Evolutionary conservation across 2,329 filamentous ascomycete species (phyloP).

Genomic region (Pseudopithomyces maydicus): DNA sequence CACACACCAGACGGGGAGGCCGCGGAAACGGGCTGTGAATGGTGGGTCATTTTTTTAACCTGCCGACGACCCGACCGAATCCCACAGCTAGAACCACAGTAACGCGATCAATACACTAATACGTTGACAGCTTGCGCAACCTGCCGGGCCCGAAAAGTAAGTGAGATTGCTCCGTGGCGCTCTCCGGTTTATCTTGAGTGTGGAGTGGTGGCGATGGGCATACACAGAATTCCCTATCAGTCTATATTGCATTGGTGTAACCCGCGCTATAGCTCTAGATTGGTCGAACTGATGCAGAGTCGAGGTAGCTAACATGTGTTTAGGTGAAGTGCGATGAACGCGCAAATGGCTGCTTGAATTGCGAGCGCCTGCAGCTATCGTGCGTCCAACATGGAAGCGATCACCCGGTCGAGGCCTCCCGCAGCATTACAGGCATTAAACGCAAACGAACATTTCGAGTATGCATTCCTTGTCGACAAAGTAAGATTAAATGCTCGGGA

Average conservation of each 20-base stretch:
- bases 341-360: constrained; percentile 36
- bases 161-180: not conserved
- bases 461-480: constrained; percentile 36
- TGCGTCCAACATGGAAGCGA: constrained; percentile 31
- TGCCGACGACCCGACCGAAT: constrained; percentile 9
- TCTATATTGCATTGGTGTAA: too few species aligned
- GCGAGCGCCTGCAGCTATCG: constrained; percentile 32
- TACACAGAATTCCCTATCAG: too few species aligned
- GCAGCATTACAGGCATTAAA: constrained; percentile 34
- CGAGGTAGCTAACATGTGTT: not conserved
- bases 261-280: not conserved
- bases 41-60: constrained; percentile 15
- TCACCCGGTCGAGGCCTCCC: constrained; percentile 18
- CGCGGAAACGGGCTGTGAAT: constrained; percentile 32
- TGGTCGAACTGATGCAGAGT: not conserved
- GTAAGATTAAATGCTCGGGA: constrained; percentile 40
- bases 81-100: not conserved
- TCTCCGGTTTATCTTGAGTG: too few species aligned
- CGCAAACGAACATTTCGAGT: constrained; percentile 38
- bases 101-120: constrained; percentile 9
- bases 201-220: not conserved
- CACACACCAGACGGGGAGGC: constrained; percentile 9
- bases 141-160: constrained; percentile 25
- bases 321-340: constrained; percentile 42
- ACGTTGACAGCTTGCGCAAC: constrained; percentile 21